Conservation (phyloP, 306 rosid genomes). For the Vigna angularis region DNA sequence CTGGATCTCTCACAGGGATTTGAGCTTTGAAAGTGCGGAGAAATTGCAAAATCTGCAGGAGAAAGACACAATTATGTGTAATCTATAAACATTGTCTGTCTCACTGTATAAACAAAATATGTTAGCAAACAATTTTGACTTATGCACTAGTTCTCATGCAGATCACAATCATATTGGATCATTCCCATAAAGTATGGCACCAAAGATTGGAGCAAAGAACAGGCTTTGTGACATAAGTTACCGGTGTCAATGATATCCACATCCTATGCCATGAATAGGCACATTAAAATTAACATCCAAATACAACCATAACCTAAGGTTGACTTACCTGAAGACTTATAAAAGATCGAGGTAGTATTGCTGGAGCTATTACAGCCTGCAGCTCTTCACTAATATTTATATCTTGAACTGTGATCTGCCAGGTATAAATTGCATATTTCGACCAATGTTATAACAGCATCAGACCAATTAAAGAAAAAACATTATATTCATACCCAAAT, state of each 20-base stretch:
- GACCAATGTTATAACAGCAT: constrained; percentile 26
- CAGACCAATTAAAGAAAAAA: constrained; percentile 23
- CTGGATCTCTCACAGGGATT: constrained; percentile 75
- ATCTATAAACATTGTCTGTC: neutral
- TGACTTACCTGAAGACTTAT: constrained; percentile 77
- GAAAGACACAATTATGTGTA: neutral
- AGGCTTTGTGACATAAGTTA: neutral
- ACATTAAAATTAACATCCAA: constrained; percentile 25
- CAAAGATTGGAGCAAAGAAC: constrained; percentile 23
- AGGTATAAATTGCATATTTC: constrained; percentile 46
- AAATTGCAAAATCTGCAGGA: constrained; percentile 79
- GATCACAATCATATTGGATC: neutral
- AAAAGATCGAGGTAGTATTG: constrained; percentile 86
- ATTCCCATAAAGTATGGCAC: constrained; percentile 7
- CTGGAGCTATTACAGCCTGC: constrained; percentile 93
- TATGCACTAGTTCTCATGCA: neutral
- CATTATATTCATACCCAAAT: constrained; percentile 10
- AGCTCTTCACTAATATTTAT: constrained; percentile 75
- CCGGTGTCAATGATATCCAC: constrained; percentile 8
- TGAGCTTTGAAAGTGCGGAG: constrained; percentile 75
- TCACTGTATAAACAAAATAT: neutral
- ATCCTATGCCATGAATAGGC: neutral
- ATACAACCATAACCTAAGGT: constrained; percentile 11
- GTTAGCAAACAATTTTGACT: neutral
- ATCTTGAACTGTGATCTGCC: constrained; percentile 84